Base-by-base conservation (phyloP, 345 rosid genomes). In the Eutrema heterophyllum region DNA sequence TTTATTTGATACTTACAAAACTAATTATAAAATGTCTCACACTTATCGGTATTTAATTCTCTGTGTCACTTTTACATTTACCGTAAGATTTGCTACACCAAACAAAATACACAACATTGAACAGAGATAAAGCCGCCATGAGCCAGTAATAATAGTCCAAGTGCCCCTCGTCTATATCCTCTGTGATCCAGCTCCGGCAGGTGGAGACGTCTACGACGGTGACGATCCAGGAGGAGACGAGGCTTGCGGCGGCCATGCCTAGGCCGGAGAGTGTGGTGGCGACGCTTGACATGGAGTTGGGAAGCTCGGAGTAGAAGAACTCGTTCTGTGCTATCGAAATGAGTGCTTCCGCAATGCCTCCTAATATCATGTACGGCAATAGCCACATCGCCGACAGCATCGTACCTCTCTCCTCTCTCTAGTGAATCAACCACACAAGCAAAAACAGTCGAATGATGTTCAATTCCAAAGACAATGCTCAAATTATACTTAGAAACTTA, bases 61-160 rank as follows among this genome's bases (percentile, higher is more conserved):
- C 30, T 26, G 40, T 5, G 5, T 78, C 75, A 33, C 21, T 65
- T 30, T 69, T 63, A 46, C 78, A 78, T 53, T 83, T 70, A 27
- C 91, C 90, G 78, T 81, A 83, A 55, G 73, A 72, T 74, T 78
- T 73, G 70, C 84, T 41, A 72, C 87, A 83, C 16, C 44, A 70
- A 44, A 84, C 24, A 53, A 65, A 84, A 63, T 79, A 79, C 2
- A 80, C 0, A 52, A 87, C 78, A 71, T 81, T 89, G 41, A 66
- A 57, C 21, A 75, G 15, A 55, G 80, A 58, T 72, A 91, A 49
- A 9, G 50, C 72, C 0, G 77, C 78, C 40, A 21, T 70, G 64
- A 88, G 50, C 81, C 85, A 84, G 32, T 81, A 85, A 45, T 81
- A 88, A 44, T 81, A 82, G 51, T 86, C 94, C 61, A 79, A 86